Conservation (phyloP, 2,329 filamentous ascomycete species). For the Ophiocordyceps camponoti-saundersi region DNA sequence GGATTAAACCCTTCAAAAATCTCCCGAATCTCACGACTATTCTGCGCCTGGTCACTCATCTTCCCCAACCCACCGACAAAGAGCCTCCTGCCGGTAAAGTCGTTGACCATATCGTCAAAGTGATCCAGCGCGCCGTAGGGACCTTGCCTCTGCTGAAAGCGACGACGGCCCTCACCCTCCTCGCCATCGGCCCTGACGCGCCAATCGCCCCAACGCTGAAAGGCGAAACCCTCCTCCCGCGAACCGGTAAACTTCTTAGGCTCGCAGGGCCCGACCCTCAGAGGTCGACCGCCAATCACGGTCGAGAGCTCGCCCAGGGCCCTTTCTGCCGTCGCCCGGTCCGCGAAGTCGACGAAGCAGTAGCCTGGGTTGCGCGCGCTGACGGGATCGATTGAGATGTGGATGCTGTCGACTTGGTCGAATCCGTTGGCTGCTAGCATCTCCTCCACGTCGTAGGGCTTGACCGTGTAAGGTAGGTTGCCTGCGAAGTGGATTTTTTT, state of each 20-base stretch:
- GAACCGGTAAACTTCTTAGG: slow-evolving; percentile 23
- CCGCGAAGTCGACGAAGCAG: slow-evolving; percentile 54
- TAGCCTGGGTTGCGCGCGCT: slow-evolving; percentile 51
- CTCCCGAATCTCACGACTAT: slow-evolving; percentile 25
- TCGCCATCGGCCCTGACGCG: slow-evolving; percentile 5
- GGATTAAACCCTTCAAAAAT: slow-evolving; percentile 27
- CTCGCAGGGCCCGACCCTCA: slow-evolving; percentile 49
- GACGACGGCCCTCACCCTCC: not conserved
- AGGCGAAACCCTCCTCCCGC: slow-evolving; percentile 9
- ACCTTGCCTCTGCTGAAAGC: slow-evolving; percentile 6
- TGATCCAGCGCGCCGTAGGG: slow-evolving; percentile 13
- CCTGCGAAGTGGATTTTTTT: slow-evolving; percentile 4
- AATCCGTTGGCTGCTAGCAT: slow-evolving; percentile 28
- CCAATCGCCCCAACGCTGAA: slow-evolving; percentile 29
- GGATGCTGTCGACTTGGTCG: slow-evolving; percentile 32
- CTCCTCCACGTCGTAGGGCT: slow-evolving; percentile 42
- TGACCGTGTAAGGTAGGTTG: slow-evolving; percentile 39
- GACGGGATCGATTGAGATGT: slow-evolving; percentile 53
- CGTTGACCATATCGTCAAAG: slow-evolving; percentile 12
- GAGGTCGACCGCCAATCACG: slow-evolving; percentile 35
- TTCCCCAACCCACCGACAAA: slow-evolving; percentile 33
- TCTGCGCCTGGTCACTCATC: slow-evolving; percentile 29
- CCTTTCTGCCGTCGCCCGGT: slow-evolving; percentile 34
- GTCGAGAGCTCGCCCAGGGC: slow-evolving; percentile 36
- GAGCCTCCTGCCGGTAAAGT: slow-evolving; percentile 20